Percentiles rank a stretch among this genome's conserved stretches.
Evolutionary conservation across 2,329 filamentous ascomycete genomes (phyloP).

Genomic region (Paecilomyces variotii): DNA sequence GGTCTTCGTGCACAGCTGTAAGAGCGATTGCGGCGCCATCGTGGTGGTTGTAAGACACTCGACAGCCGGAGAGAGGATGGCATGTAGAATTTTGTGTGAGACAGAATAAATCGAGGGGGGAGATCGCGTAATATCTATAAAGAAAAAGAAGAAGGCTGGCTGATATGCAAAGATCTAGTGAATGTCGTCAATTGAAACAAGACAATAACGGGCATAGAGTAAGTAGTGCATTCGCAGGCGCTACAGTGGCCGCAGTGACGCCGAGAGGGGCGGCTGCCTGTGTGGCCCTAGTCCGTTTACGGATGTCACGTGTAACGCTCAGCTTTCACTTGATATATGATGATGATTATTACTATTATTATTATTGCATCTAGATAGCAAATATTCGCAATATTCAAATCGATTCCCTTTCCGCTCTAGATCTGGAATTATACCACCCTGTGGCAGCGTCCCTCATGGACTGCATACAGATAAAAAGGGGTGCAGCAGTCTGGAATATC

Average conservation of each 20-base stretch:
- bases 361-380: too few species aligned
- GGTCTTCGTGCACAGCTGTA: constrained; percentile 26
- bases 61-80: constrained; percentile 13
- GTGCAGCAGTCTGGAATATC: too few species aligned
- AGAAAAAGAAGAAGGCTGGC: not conserved
- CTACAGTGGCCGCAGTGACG: not conserved
- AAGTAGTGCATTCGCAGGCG: not conserved
- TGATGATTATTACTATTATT: too few species aligned
- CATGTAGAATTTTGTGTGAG: constrained; percentile 3
- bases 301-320: not conserved
- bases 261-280: not conserved
- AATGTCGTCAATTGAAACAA: not conserved
- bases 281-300: not conserved
- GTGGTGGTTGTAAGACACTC: constrained; percentile 8
- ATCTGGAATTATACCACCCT: too few species aligned
- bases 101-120: not conserved
- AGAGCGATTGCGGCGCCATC: constrained; percentile 28
- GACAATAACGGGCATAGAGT: not conserved
- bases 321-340: too few species aligned
- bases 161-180: not conserved
- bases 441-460: too few species aligned
- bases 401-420: too few species aligned
- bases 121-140: not conserved
- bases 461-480: too few species aligned
- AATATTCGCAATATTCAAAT: too few species aligned